These are phyloP conservation scores for Golubevia pallescens DNA, from an alignment of 1,284 basidiomycete genomes.

Conservation along the genomic window DNA sequence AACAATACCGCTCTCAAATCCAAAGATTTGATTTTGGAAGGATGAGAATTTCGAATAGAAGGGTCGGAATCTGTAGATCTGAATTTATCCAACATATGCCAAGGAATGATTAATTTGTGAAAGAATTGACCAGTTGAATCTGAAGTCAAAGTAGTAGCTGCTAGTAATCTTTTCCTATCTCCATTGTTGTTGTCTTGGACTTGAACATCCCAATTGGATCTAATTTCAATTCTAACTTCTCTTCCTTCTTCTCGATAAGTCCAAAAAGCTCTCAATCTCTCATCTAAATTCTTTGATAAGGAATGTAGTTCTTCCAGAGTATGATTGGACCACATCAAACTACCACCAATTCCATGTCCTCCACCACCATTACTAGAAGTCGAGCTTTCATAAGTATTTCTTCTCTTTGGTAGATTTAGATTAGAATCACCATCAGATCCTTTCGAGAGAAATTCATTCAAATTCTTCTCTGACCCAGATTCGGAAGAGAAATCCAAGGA, in stretches of 20 bases:
- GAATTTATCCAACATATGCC: constrained; percentile 9
- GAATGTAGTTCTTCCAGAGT: constrained; percentile 31
- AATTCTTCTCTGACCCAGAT: too few species aligned
- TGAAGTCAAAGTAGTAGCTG: constrained; percentile 2
- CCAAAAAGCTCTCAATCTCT: constrained; percentile 41
- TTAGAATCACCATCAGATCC: neutral
- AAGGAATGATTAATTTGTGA: constrained; percentile 9
- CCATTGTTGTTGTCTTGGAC: constrained; percentile 7
- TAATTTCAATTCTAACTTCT: constrained; percentile 35
- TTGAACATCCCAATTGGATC: constrained; percentile 25
- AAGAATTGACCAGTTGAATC: constrained; percentile 9
- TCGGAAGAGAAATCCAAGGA: neutral
- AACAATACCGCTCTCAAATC: constrained; percentile 3
- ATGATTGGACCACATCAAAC: constrained; percentile 28
- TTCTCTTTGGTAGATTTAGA: neutral
- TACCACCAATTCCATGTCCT: constrained; percentile 17
- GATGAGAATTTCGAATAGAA: constrained; percentile 1
- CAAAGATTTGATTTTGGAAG: constrained; percentile 1
- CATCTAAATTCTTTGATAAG: constrained; percentile 32
- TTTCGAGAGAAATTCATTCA: too few species aligned
- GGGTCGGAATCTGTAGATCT: neutral
- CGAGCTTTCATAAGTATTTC: neutral
- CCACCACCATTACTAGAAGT: neutral
- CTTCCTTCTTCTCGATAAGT: constrained; percentile 31
- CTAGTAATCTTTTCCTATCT: neutral